Conservation (phyloP, 768 basidiomycete genomes). For the Mycena maculata region DNA sequence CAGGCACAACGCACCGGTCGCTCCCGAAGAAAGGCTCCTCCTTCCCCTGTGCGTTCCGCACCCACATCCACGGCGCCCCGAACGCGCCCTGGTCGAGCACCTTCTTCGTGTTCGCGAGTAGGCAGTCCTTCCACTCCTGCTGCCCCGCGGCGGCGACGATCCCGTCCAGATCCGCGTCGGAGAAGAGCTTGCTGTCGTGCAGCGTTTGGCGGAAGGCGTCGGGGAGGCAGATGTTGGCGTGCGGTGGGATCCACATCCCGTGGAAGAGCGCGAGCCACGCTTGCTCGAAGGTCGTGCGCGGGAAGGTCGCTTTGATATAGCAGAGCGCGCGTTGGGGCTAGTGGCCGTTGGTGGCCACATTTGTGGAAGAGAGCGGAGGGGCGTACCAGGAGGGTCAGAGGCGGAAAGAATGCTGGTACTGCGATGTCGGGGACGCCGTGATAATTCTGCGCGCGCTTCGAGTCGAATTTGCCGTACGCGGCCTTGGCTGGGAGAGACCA, state of each 20-base stretch:
- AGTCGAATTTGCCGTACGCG: slow-evolving; percentile 25
- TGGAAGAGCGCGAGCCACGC: slow-evolving; percentile 30
- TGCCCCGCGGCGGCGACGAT: slow-evolving; percentile 26
- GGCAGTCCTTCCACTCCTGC: slow-evolving; percentile 32
- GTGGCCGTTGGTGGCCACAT: background rate
- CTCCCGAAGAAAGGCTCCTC: slow-evolving; percentile 38
- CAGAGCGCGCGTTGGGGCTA: slow-evolving; percentile 35
- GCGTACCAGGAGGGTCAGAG: slow-evolving; percentile 26
- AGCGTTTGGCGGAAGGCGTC: slow-evolving; percentile 12
- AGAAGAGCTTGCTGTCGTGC: slow-evolving; percentile 21
- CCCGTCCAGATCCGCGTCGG: slow-evolving; percentile 25
- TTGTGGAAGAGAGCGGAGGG: background rate
- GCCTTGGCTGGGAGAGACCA: slow-evolving; percentile 33
- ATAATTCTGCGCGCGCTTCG: slow-evolving; percentile 23
- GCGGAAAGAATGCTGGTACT: slow-evolving; percentile 27
- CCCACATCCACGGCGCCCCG: slow-evolving; percentile 37
- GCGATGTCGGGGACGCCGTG: slow-evolving; percentile 20
- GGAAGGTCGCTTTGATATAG: slow-evolving; percentile 35
- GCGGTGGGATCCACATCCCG: slow-evolving; percentile 30
- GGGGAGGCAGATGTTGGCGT: slow-evolving; percentile 23
- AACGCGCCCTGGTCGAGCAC: slow-evolving; percentile 35
- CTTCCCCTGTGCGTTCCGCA: slow-evolving; percentile 31
- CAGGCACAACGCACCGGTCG: slow-evolving; percentile 28
- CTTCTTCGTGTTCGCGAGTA: slow-evolving; percentile 33
- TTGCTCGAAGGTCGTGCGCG: slow-evolving; percentile 25